Evolutionary conservation across 2,329 filamentous ascomycete genomes (phyloP), one percentile per base, ranked within the genome.

Genomic region (Aspergillus eucalypticola): DNA sequence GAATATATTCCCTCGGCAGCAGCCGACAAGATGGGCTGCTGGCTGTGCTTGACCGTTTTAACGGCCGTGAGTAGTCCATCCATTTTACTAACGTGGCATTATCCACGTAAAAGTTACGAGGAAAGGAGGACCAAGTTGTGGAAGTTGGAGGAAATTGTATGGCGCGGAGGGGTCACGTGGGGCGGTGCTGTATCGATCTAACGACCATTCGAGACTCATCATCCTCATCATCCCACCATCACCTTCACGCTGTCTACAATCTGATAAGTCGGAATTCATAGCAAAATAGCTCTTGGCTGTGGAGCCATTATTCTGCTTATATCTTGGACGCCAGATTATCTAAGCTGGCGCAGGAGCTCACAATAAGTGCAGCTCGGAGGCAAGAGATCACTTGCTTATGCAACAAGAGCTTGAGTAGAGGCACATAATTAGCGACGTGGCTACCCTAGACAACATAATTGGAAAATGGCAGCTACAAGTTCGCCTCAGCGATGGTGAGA

Each of bases 11-110:
- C 56, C 29, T 69, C 63, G 13, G 60, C 55, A 29, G 62, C 56
- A 25, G 65, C 19, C n/a, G 62, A 62, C 52, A 73, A 54, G 11
- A 61, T 60, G 3, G 62, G 52, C 8, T 64, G 60, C 8, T 64
- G 56, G 42, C 68, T 66, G 44, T 62, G 68, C 17, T 67, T 72
- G n/a, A 73, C 68, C 6, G 74, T 75, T 41, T 76, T 77, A n/a
- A 77, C 70, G 35, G 72, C 75, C 13, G 71, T 77, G 46, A 79
- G 66, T 54, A 79, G 71, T 8, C 66, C 71, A 56, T 78, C 76
- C 76, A 79, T 79, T 44, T 64, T 63, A 15, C 39, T 6, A 61
- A 21, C 23, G 38, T 41, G 35, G 27, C 56, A 64, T 62, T 44
- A 25, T 56, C 27, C 13, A 29, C 17, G n/a, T 54, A 59, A 38